Base-by-base conservation (phyloP, 1,284 basidiomycete species). In the Hemileccinum hortonii region DNA sequence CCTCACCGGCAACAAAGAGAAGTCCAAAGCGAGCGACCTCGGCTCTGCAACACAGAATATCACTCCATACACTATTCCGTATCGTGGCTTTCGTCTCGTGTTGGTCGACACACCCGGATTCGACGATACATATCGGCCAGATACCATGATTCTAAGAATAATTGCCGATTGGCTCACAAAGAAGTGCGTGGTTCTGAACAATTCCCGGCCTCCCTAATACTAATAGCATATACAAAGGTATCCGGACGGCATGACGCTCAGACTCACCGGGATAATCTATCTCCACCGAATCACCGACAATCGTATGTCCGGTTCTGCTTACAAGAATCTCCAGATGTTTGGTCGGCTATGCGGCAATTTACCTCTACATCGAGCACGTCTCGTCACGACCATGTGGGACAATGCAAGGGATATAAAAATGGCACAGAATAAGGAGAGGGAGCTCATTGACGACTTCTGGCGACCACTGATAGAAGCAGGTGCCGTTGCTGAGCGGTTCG, bases 261-360 rank as follows among this genome's bases (percentile, higher is more conserved):
- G 18, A 21, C 58, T 77, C 3, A 61, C 69, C 14, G 79, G 79
- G 0, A 62, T 81, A 47, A 69, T 81, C 19, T 81, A 80, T 60
- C 61, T 77, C 53, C 78, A 80, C 52, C 71, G 75, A 12, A 81
- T 81, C 50, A 72, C 74, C 15, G 77, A 80, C 56, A 68, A 68
- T 57, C 70, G 76, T 9, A 65, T 81, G 57, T 69, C 73, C 16
- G 77, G 77, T n/a, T 72, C 75, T 39, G 73, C 70, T 14, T 58
- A 58, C 14, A 73, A 70, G 29, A 80, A 75, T 58, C 74, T 80
- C 53, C 63, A 65, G 29, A 67, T 78, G 61, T 79, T 80, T 56
- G 75, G 75, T 45, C 50, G 49, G 12, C 46, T 61, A n/a, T 63
- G 61, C 2, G 61, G 60, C 3, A 5, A 47, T 33, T 0, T 51